phyloP scores from a whole-genome alignment of 805 yeast genomes.

The Candida taoyuanica region DNA sequence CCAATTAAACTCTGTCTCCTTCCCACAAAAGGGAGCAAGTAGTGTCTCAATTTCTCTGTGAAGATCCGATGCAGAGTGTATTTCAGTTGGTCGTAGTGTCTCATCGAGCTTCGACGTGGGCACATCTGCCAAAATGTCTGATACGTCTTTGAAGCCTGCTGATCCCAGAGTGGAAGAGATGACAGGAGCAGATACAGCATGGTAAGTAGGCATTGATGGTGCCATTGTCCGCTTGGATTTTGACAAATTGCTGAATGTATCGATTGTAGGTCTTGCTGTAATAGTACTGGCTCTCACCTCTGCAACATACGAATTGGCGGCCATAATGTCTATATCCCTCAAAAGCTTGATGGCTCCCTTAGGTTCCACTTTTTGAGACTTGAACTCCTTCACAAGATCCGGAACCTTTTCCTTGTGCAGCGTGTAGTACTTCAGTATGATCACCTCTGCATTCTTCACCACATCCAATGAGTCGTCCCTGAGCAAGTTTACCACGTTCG shows the following conservation, averaged over 20 bases:
- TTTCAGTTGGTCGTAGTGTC: constrained; percentile 9
- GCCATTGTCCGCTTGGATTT: constrained; percentile 6
- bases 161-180: constrained; percentile 1
- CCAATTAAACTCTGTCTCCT: constrained; percentile 93
- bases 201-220: constrained; percentile 1
- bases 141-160: constrained; percentile 10
- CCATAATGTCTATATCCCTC: constrained; percentile 18
- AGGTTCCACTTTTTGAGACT: constrained; percentile 20
- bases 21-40: constrained; percentile 49
- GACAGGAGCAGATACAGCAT: constrained; percentile 1
- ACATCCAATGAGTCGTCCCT: constrained; percentile 26
- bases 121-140: constrained; percentile 15
- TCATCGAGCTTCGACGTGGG: constrained; percentile 22
- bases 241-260: constrained; percentile 22
- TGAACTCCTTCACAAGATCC: constrained; percentile 21
- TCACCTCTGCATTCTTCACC: constrained; percentile 23
- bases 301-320: constrained; percentile 18
- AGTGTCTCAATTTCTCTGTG: constrained; percentile 26
- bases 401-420: constrained; percentile 16
- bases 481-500: constrained; percentile 24
- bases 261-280: constrained; percentile 20
- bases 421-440: constrained; percentile 23
- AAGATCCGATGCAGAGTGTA: constrained; percentile 20
- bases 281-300: constrained; percentile 11
- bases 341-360: constrained; percentile 16